phyloP scores from a whole-genome alignment of 1,284 basidiomycete species.

The Ceratobasidium sp. region DNA sequence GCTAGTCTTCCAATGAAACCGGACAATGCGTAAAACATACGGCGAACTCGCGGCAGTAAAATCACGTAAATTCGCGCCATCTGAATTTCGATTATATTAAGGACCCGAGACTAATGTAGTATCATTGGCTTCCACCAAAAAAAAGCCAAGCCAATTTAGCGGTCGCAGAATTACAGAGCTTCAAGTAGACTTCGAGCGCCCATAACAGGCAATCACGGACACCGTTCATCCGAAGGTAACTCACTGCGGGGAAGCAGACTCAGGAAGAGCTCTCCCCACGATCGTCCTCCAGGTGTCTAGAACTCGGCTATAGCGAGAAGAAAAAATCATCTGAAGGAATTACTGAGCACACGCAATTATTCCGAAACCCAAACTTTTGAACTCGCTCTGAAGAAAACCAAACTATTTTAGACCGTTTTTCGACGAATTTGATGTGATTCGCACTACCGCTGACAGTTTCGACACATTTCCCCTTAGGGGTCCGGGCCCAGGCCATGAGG shows the following conservation, averaged over 20 bases:
- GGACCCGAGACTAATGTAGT: not conserved
- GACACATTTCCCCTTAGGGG: not conserved
- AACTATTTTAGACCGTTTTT: not conserved
- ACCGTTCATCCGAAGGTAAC: constrained; percentile 4
- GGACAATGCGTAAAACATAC: not conserved
- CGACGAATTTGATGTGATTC: not conserved
- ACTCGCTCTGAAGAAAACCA: not conserved
- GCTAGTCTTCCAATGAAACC: too few species aligned
- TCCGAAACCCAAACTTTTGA: too few species aligned
- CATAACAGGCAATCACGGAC: not conserved
- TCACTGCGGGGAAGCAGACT: constrained; percentile 14
- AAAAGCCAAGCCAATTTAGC: not conserved
- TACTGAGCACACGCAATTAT: too few species aligned
- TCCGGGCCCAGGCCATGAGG: not conserved
- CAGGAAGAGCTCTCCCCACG: constrained; percentile 3
- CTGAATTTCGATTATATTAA: not conserved
- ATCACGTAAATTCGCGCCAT: not conserved
- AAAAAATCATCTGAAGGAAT: constrained; percentile 9
- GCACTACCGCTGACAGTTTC: not conserved
- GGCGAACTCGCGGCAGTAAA: not conserved
- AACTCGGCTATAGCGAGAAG: not conserved
- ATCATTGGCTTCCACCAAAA: constrained; percentile 7
- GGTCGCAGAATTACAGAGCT: not conserved
- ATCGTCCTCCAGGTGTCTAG: not conserved
- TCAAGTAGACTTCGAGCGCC: not conserved